These are phyloP conservation scores for Saccharomycopsis fibuligera DNA, from an alignment of 805 yeast species.

Conservation along the genomic window DNA sequence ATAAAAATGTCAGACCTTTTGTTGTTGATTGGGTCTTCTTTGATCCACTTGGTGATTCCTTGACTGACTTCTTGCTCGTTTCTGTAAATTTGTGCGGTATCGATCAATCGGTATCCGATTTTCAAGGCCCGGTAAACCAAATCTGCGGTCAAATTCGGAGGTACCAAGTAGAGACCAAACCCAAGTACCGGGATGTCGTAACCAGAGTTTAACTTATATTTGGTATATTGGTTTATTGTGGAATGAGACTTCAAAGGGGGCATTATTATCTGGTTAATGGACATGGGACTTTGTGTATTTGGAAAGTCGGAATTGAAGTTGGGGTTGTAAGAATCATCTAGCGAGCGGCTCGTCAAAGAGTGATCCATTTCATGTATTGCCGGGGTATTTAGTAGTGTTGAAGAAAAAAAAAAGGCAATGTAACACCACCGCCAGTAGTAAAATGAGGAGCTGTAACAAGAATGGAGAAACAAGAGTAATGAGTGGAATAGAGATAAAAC, in stretches of 20 bases:
- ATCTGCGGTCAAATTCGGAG: constrained; percentile 16
- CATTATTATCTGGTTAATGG: background rate
- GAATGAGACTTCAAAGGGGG: too few species aligned
- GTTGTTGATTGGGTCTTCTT: constrained; percentile 15
- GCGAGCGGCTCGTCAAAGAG: too few species aligned
- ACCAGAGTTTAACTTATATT: constrained; percentile 8
- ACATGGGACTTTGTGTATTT: too few species aligned
- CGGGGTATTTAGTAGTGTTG: too few species aligned
- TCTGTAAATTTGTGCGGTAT: constrained; percentile 21
- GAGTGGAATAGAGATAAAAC: too few species aligned
- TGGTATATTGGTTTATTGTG: background rate
- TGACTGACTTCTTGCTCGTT: constrained; percentile 18
- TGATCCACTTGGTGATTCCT: constrained; percentile 18
- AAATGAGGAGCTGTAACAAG: too few species aligned
- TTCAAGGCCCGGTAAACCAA: constrained; percentile 18
- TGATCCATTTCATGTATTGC: too few species aligned
- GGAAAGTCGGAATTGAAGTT: too few species aligned
- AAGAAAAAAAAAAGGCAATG: too few species aligned
- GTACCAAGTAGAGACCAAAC: constrained; percentile 19
- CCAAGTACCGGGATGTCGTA: constrained; percentile 16
- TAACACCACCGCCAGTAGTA: too few species aligned
- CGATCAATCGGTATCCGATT: constrained; percentile 19
- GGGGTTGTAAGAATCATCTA: too few species aligned
- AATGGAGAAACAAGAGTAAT: too few species aligned
- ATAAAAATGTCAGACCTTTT: constrained; percentile 14